A percentile compares a stretch with the other conserved stretches of the same genome.
Evolutionary conservation across 257 asterid species (phyloP).

Genomic region (Leonotis leonurus): DNA sequence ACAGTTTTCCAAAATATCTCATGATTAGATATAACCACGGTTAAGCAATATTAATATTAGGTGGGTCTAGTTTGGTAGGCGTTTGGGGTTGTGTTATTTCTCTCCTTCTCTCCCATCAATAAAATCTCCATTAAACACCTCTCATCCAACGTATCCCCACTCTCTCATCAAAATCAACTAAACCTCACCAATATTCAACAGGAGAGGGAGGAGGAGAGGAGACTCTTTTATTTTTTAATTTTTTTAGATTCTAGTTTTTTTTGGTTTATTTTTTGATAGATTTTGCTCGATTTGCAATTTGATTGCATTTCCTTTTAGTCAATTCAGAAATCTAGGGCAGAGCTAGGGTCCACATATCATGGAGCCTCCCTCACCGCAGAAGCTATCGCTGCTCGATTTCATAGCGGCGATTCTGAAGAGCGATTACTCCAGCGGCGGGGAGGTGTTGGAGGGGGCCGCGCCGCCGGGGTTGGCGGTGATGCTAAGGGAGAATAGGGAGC

Average conservation of each 20-base stretch:
- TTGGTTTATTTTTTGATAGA: not conserved
- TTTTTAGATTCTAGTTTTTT: not conserved
- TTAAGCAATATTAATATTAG: slow-evolving; percentile 43
- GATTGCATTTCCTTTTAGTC: not conserved
- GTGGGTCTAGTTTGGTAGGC: slow-evolving; percentile 52
- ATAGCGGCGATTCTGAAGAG: slow-evolving; percentile 62
- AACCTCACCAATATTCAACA: not conserved
- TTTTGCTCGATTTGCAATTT: not conserved
- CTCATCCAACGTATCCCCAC: slow-evolving; percentile 14
- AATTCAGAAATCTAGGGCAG: slow-evolving; percentile 6
- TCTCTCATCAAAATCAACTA: slow-evolving; percentile 11
- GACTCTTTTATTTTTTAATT: not conserved
- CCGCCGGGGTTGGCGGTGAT: too few relatives aligned
- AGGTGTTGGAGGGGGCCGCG: slow-evolving; percentile 30
- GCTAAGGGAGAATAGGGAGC: slow-evolving; percentile 61
- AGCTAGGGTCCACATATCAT: slow-evolving; percentile 5
- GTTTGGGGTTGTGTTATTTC: not conserved
- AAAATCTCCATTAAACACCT: slow-evolving; percentile 14
- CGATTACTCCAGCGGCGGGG: slow-evolving; percentile 38
- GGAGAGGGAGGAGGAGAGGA: slow-evolving; percentile 11
- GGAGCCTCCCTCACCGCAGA: slow-evolving; percentile 55
- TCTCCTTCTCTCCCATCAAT: not conserved
- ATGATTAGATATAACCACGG: too few relatives aligned
- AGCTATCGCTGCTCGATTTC: slow-evolving; percentile 62
- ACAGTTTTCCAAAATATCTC: too few relatives aligned